phyloP scores from a whole-genome alignment of 371 early-diverging fungal species.

The Mortierella sp. region DNA sequence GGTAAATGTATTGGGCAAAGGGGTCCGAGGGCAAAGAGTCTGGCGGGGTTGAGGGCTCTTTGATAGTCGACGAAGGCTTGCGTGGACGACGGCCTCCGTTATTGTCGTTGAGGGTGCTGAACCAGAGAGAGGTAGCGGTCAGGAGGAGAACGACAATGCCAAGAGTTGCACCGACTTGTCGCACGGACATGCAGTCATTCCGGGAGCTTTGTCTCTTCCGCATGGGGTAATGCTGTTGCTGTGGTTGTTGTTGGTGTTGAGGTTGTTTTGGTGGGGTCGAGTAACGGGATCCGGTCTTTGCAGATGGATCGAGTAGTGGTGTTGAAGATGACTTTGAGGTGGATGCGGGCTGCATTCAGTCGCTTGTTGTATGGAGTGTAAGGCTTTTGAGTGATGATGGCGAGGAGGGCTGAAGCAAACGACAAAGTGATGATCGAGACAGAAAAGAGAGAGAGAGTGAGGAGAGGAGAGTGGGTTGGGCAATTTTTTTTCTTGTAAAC shows the following conservation, averaged over 20 bases:
- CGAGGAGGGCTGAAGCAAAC: background rate
- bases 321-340: background rate
- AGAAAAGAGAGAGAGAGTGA: background rate
- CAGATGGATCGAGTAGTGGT: background rate
- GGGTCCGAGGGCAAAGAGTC: constrained; percentile 45
- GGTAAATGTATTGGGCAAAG: constrained; percentile 51
- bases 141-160: constrained; percentile 5
- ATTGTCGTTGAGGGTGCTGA: background rate
- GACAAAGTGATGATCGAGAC: background rate
- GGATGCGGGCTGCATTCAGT: background rate
- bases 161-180: constrained; percentile 6
- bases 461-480: background rate
- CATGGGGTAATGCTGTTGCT: background rate
- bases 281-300: background rate
- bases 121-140: constrained; percentile 2
- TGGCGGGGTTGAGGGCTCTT: constrained; percentile 43
- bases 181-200: constrained; percentile 14
- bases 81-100: background rate
- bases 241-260: background rate
- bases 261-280: background rate
- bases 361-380: background rate
- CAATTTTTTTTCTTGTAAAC: background rate
- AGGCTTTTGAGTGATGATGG: background rate
- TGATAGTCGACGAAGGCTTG: background rate
- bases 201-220: background rate